phyloP scores from a whole-genome alignment of 2,329 filamentous ascomycete genomes.

The Cladophialophora bantiana region DNA sequence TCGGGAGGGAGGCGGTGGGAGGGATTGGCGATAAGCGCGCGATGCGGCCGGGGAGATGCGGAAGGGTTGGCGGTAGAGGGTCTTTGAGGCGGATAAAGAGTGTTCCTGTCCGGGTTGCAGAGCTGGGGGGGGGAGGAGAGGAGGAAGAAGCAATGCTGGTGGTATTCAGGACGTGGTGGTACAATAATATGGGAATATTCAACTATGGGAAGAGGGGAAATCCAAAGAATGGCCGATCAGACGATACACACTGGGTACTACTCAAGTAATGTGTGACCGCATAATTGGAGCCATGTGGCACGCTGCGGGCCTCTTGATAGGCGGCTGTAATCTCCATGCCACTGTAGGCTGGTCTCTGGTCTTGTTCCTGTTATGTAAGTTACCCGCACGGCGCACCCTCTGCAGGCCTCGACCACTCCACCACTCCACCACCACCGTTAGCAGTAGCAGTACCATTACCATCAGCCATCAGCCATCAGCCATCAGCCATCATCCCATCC shows the following conservation, averaged over 20 bases:
- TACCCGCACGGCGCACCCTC: too few relatives aligned
- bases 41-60: neutral
- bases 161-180: neutral
- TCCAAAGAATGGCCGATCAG: neutral
- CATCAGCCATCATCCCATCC: neutral
- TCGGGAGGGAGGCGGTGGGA: slow-evolving; percentile 7
- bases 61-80: neutral
- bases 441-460: neutral
- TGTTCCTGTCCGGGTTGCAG: too few relatives aligned
- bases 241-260: neutral
- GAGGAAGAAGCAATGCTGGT: neutral
- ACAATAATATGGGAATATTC: neutral
- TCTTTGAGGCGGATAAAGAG: too few relatives aligned
- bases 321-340: neutral
- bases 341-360: neutral
- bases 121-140: too few relatives aligned
- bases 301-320: slow-evolving; percentile 6
- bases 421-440: neutral
- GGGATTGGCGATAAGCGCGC: slow-evolving; percentile 3
- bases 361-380: slow-evolving; percentile 20
- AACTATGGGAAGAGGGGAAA: neutral
- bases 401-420: neutral
- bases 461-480: neutral
- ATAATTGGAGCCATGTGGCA: slow-evolving; percentile 21
- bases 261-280: slow-evolving; percentile 5